Base-by-base conservation (phyloP, 1,139 yeast genomes). In the Kodamaea sp. region DNA sequence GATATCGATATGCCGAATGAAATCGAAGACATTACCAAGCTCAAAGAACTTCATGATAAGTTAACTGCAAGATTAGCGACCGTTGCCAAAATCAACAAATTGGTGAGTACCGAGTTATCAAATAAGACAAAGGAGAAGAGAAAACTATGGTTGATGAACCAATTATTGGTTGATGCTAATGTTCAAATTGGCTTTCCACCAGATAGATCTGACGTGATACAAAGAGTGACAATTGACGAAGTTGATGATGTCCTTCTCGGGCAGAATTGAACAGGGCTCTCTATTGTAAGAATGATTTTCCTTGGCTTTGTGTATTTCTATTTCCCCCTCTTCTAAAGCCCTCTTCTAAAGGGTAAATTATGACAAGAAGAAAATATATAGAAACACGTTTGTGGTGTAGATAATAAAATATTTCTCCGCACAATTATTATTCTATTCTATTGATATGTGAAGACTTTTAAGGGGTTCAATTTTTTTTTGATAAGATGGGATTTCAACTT, bases 101-200 rank as follows among this genome's bases (percentile, higher is more conserved):
- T 74, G 10, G 67, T 83, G 29, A 66, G 67, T 9, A 50, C 50
- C 4, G 72, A 77, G 42, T 63, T 81, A 28, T 55, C 61, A 2
- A 48, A 51, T 4, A 53, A 70, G 6, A 60, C 67, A 8, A 49
- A 57, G 24, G 63, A 67, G 34, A 71, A 72, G 43, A 56, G 78
- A 37, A 60, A 62, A 35, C 58, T 72, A 32, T 79, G 86, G 83
- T 48, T 70, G 5, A 68, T 70, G 23, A 84, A 79, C 48, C 90
- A 85, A 53, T 49, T 67, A 25, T 55, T 83, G 22, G 51, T 84
- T 31, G 84, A 82, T 52, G 71, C 70, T 26, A 67, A 78, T 44
- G 52, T 74, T 23, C 51, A 57, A 35, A 45, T 67, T 11, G 72
- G 73, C 4, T 56, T 70, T 12, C 73, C 72, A 2, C 57, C 57